phyloP scores from a whole-genome alignment of 176 grass and related monocot genomes.

The Miscanthus lutarioriparius region DNA sequence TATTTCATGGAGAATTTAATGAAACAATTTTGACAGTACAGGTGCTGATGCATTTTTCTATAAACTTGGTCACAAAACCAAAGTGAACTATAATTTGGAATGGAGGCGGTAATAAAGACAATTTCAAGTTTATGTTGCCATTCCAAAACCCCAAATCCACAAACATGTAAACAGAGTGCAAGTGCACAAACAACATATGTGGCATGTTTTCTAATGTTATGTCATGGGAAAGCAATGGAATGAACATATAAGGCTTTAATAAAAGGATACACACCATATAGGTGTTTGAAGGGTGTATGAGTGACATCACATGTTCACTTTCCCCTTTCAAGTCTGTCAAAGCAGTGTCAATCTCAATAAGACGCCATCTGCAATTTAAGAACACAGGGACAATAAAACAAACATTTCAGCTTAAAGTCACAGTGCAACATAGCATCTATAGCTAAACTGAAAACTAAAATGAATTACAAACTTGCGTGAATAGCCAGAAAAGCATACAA shows the following conservation, averaged over 20 bases:
- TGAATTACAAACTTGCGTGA: neutral
- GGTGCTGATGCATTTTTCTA: neutral
- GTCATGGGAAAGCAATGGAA: neutral
- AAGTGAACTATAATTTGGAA: neutral
- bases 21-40: neutral
- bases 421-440: neutral
- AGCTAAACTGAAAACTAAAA: neutral
- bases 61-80: neutral
- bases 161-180: neutral
- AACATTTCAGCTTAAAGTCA: neutral
- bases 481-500: neutral
- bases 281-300: constrained; percentile 92
- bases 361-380: constrained; percentile 63
- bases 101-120: neutral
- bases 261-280: constrained; percentile 73
- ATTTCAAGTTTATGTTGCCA: neutral
- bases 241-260: constrained; percentile 6
- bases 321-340: constrained; percentile 69
- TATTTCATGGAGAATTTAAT: neutral
- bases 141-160: constrained; percentile 13
- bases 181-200: neutral
- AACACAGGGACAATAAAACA: neutral
- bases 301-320: constrained; percentile 76
- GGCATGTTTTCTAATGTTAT: neutral
- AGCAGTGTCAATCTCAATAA: constrained; percentile 86